Conservation (phyloP, 2,329 filamentous ascomycete genomes). For the Hypomyces perniciosus region DNA sequence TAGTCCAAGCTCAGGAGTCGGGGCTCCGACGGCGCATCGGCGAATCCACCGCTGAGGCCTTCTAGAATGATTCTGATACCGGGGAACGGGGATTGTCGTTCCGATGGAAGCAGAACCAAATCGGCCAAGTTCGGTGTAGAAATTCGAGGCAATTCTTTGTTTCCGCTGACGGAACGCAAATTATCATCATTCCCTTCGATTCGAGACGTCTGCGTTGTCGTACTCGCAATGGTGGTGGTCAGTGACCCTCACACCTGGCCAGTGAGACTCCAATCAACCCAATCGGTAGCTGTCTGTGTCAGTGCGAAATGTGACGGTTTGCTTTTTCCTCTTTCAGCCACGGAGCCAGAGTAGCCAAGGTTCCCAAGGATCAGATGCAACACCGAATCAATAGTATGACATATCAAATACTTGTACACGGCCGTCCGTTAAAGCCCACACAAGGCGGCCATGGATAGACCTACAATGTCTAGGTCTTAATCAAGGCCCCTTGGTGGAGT, state of each 20-base stretch:
- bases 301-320: background rate
- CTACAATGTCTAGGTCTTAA: no score
- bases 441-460: no score
- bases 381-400: background rate
- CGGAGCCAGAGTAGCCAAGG: background rate
- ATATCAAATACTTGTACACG: background rate
- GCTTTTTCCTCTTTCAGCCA: background rate
- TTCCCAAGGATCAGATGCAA: background rate
- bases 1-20: no score
- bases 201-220: background rate
- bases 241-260: background rate
- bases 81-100: conserved; percentile 22
- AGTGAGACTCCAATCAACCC: background rate
- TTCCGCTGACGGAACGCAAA: background rate
- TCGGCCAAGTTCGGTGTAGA: no score
- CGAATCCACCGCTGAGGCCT: conserved; percentile 12
- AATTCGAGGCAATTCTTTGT: no score
- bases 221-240: background rate
- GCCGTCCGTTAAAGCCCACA: no score
- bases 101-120: conserved; percentile 10
- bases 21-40: conserved; percentile 6
- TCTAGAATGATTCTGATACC: conserved; percentile 27
- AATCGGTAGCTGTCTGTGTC: background rate
- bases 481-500: no score
- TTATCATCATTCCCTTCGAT: no score